Evolutionary conservation across 179 eudicot species (phyloP), one percentile per base, ranked within the genome.

Genomic region (Carnegiea gigantea): DNA sequence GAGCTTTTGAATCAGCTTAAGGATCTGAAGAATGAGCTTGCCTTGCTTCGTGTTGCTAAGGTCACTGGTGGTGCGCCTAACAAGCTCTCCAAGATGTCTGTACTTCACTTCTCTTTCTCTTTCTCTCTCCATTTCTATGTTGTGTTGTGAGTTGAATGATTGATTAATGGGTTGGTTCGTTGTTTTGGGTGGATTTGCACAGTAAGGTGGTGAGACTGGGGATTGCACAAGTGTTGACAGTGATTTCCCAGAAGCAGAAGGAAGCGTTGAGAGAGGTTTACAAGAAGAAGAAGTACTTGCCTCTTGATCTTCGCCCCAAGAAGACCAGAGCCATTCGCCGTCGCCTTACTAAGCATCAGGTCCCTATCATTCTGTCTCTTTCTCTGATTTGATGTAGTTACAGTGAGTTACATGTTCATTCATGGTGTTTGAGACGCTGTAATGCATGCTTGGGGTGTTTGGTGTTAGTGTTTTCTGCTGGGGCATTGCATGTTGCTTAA

Each of bases 1-100:
- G 94, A 93, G 13, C 85, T 93, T 28, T 72, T 86, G 83, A 77
- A 62, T 18, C 94, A 92, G 84, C 85, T 93, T 70, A 90, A 90
- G 87, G 98, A 93, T 67, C 88, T 93, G 54, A 93, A 93, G 78
- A 92, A 91, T 13, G 98, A 93, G 85, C 93, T 93, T 48, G 83
- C 98, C 33, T 90, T 93, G 54, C 94, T 93, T 73, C 92, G 98
- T 6, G 95, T 93, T 20, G 97, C 98, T 75, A 94, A 94, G 85
- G 98, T 92, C 84, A 94, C 93, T 18, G 98, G 97, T 28, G 95
- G 97, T 38, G 97, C 98, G 11, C 93, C 98, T n/a, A 94, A 92
- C 90, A 92, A 94, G 90, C 95, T 93, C 78, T 93, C 97, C 79
- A 93, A 92, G 85, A 93, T 93, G 94, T 40, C 0, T 40, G 44